Evolutionary conservation across 805 yeast species (phyloP), one percentile per base, ranked within the genome.

Genomic region (Scheffersomyces stipitis): DNA sequence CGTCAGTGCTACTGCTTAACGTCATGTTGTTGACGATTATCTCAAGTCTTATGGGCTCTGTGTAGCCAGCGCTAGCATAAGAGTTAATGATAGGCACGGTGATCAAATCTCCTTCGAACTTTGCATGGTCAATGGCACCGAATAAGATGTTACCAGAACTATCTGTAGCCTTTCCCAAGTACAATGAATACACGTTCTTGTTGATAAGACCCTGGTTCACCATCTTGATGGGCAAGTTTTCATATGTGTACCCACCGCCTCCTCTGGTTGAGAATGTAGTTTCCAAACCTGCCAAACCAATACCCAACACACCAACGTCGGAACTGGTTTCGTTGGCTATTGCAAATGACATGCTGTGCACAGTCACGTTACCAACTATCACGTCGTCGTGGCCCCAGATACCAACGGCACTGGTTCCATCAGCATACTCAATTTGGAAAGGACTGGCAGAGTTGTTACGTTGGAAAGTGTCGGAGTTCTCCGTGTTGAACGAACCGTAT

Each of bases 241-340:
- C 65, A 47, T 69, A 69, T 28, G 42, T 44, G 51, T 64, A 62
- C 26, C 41, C 34, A 15, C 30, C 35, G 2, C 44, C 44, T 12
- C 40, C 18, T 15, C 39, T 12, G 18, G 35, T 30, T 14, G 51
- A 34, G 47, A 52, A 58, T 1, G 91, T 83, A 3, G 77, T 68
- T 58, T 89, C 96, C 37, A 85, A 69, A 10, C 80, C 84, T 4
- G 76, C 62, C 34, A 84, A 67, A 8, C 93, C 91, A 44, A 86
- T 77, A 18, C 90, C 89, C 28, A 86, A 60, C 17, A 86, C 91
- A 38, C 95, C 91, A 15, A 40, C 28, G 22, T 40, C 31, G 16
- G 46, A 40, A 5, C 48, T 32, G 29, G 52, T 48, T 7, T 60
- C 57, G 52, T 78, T 78, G 3, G 86, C 95, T 16, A 88, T 78